A percentile compares a stretch with the other conserved stretches of the same genome.
phyloP scores from a whole-genome alignment of 257 asterid species.

The Schizonepeta tenuifolia region DNA sequence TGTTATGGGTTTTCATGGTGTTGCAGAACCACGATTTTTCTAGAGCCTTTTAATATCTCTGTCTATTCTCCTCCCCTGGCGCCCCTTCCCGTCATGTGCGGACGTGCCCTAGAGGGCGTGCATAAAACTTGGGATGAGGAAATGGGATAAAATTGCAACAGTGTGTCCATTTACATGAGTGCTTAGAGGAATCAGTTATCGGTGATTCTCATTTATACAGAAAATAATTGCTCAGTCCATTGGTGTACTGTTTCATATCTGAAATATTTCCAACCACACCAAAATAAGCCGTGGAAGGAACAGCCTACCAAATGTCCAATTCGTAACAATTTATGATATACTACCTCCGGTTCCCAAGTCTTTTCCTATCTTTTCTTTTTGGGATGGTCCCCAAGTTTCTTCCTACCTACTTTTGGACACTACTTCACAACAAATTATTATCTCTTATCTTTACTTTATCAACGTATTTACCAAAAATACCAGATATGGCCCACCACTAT shows the following conservation, averaged over 20 bases:
- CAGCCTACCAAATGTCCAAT: not conserved
- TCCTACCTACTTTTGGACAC: too few relatives aligned
- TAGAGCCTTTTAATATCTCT: not conserved
- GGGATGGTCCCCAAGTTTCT: too few relatives aligned
- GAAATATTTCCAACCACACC: not conserved
- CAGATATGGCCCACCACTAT: too few relatives aligned
- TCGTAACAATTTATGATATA: not conserved
- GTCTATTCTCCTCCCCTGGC: not conserved
- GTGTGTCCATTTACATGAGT: not conserved
- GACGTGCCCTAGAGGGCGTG: not conserved
- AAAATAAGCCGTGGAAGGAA: not conserved
- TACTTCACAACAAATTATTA: too few relatives aligned
- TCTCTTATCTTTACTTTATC: too few relatives aligned
- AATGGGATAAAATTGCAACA: not conserved
- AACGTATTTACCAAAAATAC: too few relatives aligned
- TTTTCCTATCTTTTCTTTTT: too few relatives aligned
- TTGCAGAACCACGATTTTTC: not conserved
- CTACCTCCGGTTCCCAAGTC: too few relatives aligned
- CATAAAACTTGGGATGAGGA: not conserved
- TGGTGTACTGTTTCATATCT: not conserved
- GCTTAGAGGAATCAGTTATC: not conserved
- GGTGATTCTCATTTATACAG: not conserved
- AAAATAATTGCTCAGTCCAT: not conserved
- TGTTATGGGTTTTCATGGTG: not conserved
- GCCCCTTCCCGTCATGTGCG: not conserved